phyloP scores from a whole-genome alignment of 768 basidiomycete genomes.

The Termitomyces sp. region DNA sequence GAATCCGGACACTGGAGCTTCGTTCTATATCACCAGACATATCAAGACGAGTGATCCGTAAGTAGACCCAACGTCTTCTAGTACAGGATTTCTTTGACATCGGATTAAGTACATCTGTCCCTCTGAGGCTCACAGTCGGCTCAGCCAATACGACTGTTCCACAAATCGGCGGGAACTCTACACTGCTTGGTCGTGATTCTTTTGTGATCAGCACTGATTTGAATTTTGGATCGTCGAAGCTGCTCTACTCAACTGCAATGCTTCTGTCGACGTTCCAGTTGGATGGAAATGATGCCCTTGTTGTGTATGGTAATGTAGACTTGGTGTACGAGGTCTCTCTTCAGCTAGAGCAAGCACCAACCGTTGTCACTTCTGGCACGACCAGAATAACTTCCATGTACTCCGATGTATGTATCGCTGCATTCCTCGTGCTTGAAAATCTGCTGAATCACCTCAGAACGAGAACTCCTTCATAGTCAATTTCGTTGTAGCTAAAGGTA shows the following conservation, averaged over 20 bases:
- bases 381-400: slow-evolving; percentile 9
- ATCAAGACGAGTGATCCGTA: slow-evolving; percentile 9
- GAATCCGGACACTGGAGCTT: slow-evolving; percentile 11
- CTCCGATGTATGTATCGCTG: neutral
- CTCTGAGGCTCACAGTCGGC: slow-evolving; percentile 8
- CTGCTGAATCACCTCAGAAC: neutral
- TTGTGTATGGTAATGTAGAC: slow-evolving; percentile 11
- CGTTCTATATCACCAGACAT: slow-evolving; percentile 13
- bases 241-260: slow-evolving; percentile 13
- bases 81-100: neutral
- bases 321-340: slow-evolving; percentile 11
- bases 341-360: neutral
- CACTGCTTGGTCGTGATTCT: slow-evolving; percentile 13
- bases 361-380: neutral
- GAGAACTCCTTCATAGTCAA: slow-evolving; percentile 5
- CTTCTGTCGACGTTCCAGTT: slow-evolving; percentile 11
- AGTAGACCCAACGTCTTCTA: neutral
- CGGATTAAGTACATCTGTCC: slow-evolving; percentile 1
- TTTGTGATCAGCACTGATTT: slow-evolving; percentile 10
- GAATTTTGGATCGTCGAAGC: slow-evolving; percentile 8
- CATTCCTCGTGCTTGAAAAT: neutral
- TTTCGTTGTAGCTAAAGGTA: slow-evolving; percentile 3
- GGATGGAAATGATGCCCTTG: slow-evolving; percentile 8
- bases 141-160: slow-evolving; percentile 8
- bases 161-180: slow-evolving; percentile 5